Conservation (phyloP, 106 monocot species). For the Dendrobium nobile region DNA sequence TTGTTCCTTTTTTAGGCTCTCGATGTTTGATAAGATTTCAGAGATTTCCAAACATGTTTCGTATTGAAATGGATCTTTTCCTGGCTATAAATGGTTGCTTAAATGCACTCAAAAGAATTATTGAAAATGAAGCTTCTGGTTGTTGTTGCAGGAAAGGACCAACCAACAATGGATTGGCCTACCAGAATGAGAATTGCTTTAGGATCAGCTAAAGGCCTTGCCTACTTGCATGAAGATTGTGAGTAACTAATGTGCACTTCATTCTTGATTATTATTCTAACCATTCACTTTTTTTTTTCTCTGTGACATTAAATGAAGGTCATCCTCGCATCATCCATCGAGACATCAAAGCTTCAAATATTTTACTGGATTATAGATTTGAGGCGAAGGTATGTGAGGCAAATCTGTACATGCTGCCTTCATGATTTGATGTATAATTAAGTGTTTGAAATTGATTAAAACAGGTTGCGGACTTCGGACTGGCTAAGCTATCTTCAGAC, state of each 20-base stretch:
- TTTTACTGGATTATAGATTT: slow-evolving; percentile 66
- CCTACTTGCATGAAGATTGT: slow-evolving; percentile 97
- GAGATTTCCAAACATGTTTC: too few species aligned
- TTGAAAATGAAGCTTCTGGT: neutral
- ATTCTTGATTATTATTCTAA: neutral
- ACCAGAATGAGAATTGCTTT: slow-evolving; percentile 78
- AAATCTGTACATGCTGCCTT: neutral
- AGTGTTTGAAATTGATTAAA: neutral
- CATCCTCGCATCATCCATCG: slow-evolving; percentile 87
- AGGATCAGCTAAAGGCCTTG: slow-evolving; percentile 87
- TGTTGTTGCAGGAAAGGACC: slow-evolving; percentile 43
- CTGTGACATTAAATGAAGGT: slow-evolving; percentile 25
- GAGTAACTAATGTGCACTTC: slow-evolving; percentile 10
- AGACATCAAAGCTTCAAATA: slow-evolving; percentile 82
- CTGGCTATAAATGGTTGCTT: neutral
- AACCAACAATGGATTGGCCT: slow-evolving; percentile 62
- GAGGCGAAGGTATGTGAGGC: slow-evolving; percentile 63
- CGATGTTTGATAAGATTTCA: too few species aligned
- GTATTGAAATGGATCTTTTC: too few species aligned
- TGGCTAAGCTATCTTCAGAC: slow-evolving; percentile 74
- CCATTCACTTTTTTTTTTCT: neutral
- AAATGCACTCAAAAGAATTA: neutral
- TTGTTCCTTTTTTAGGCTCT: too few species aligned
- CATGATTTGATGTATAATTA: neutral
- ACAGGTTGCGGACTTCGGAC: slow-evolving; percentile 85